Conservation (phyloP, 169 alveolate species). For the Ichthyophthirius multifiliis region DNA sequence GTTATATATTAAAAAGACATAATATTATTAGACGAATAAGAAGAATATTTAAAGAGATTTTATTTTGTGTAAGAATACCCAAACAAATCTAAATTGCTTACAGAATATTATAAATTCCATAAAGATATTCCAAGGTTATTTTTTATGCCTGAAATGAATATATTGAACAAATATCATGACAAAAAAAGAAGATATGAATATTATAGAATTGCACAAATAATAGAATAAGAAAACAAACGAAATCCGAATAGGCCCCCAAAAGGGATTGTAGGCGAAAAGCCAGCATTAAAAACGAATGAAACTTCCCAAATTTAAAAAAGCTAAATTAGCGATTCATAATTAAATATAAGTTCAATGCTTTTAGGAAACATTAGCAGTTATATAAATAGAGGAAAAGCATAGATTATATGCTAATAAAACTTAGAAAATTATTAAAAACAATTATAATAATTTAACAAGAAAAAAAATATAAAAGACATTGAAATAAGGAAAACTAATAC, state of each 20-base stretch:
- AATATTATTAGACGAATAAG: conserved; percentile 16
- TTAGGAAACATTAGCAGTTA: neutral
- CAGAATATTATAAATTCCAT: conserved; percentile 33
- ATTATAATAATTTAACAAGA: neutral
- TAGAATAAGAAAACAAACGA: conserved; percentile 34
- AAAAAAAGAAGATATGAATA: conserved; percentile 32
- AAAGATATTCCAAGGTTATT: conserved; percentile 7
- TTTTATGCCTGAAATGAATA: neutral
- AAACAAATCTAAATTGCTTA: conserved; percentile 4
- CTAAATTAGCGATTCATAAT: no score
- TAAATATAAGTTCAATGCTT: no score
- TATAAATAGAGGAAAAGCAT: neutral
- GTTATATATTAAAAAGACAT: conserved; percentile 17
- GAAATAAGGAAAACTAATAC: neutral
- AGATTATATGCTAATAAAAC: no score
- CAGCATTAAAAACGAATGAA: neutral
- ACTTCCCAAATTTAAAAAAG: no score
- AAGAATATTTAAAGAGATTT: conserved; percentile 13
- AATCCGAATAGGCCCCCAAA: conserved; percentile 37
- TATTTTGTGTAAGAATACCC: conserved; percentile 17
- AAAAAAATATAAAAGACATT: neutral
- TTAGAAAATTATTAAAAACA: neutral
- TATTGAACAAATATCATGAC: conserved; percentile 14
- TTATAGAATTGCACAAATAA: conserved; percentile 33
- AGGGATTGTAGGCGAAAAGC: conserved; percentile 40